Percentiles rank a stretch among this genome's conserved stretches.
Conservation (phyloP, 2,329 filamentous ascomycete genomes). For the Pseudocercospora eumusae region DNA sequence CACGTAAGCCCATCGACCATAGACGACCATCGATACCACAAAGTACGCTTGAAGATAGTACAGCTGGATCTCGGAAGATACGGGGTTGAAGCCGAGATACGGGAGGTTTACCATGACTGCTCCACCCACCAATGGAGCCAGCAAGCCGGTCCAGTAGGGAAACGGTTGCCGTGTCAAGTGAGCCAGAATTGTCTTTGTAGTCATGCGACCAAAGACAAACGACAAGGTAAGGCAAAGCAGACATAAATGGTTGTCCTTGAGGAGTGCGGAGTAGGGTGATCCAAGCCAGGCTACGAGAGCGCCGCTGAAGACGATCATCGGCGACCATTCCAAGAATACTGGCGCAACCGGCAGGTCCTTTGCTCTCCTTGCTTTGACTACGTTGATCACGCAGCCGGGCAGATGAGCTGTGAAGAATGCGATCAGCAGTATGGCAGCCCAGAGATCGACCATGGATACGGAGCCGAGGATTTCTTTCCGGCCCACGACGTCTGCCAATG, state of each 20-base stretch:
- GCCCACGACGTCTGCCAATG: conserved; percentile 69
- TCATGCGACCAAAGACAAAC: conserved; percentile 98
- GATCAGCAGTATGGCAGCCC: conserved; percentile 64
- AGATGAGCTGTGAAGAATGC: conserved; percentile 64
- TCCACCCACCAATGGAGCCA: conserved; percentile 82
- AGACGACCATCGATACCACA: conserved; percentile 77
- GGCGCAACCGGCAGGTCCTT: conserved; percentile 74
- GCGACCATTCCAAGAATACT: conserved; percentile 90
- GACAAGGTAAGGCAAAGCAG: conserved; percentile 91
- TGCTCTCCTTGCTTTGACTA: conserved; percentile 71
- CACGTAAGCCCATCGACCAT: conserved; percentile 88
- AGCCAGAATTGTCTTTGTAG: conserved; percentile 97
- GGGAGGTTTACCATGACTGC: conserved; percentile 82
- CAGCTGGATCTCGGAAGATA: conserved; percentile 66
- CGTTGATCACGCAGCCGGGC: conserved; percentile 86
- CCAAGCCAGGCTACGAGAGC: conserved; percentile 82
- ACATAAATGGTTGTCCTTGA: conserved; percentile 81
- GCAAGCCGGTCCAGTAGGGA: conserved; percentile 92
- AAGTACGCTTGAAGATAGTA: conserved; percentile 85
- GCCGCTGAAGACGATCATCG: conserved; percentile 78
- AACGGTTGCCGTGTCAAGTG: conserved; percentile 93
- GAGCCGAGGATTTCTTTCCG: conserved; percentile 63
- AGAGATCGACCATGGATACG: conserved; percentile 80
- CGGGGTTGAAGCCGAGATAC: conserved; percentile 66
- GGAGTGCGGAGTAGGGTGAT: conserved; percentile 80